A percentile compares a stretch with the other conserved stretches of the same genome.
Evolutionary conservation across 2,329 filamentous ascomycete species (phyloP).

Genomic region (Colletotrichum agaves): DNA sequence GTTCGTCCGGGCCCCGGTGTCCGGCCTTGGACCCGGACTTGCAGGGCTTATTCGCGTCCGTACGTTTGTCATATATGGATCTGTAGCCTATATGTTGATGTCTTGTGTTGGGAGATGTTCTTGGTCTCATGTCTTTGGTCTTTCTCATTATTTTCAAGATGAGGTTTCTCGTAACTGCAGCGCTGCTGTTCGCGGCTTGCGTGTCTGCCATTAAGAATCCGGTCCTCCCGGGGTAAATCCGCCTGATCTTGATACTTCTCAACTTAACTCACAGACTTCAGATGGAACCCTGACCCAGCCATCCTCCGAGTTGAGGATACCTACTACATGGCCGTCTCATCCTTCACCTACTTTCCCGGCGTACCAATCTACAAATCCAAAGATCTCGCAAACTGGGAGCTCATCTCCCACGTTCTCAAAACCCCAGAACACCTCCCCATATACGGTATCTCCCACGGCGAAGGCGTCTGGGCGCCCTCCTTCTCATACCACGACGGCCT

Average conservation of each 20-base stretch:
- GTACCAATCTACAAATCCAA: constrained; percentile 52
- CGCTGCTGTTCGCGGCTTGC: constrained; percentile 18
- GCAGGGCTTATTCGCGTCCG: neutral
- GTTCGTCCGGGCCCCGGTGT: constrained; percentile 5
- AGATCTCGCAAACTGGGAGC: constrained; percentile 39
- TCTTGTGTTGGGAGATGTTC: neutral
- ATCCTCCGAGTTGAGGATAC: constrained; percentile 24
- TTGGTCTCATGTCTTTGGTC: neutral
- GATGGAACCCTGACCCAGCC: constrained; percentile 33
- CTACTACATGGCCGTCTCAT: constrained; percentile 23
- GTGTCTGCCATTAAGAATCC: constrained; percentile 34
- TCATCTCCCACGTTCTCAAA: constrained; percentile 21
- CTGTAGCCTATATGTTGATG: neutral
- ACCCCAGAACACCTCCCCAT: constrained; percentile 19
- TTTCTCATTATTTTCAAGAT: neutral
- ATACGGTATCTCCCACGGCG: constrained; percentile 18
- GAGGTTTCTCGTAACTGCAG: constrained; percentile 15
- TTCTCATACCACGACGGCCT: constrained; percentile 43
- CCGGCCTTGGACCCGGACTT: neutral
- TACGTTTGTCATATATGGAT: neutral
- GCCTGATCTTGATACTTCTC: neutral
- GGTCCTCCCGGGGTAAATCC: constrained; percentile 19
- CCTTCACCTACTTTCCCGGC: constrained; percentile 65
- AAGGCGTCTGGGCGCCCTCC: constrained; percentile 31
- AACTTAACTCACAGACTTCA: neutral